Percentiles rank a stretch among this genome's conserved stretches.
Evolutionary conservation across 2,329 filamentous ascomycete species (phyloP).

Genomic region (Fusarium nygamai): DNA sequence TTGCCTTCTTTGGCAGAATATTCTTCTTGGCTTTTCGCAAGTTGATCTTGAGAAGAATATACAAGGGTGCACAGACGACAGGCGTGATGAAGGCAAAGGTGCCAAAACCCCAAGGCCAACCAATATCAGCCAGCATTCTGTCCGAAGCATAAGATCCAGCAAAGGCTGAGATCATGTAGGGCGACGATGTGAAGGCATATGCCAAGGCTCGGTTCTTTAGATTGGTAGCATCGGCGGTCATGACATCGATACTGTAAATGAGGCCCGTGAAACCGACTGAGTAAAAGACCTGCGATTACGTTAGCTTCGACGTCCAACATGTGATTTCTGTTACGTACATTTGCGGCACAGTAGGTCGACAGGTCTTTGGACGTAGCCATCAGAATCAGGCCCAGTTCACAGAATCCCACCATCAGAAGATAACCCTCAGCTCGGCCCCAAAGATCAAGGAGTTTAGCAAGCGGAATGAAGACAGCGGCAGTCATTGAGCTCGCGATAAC

Average conservation of each 20-base stretch:
- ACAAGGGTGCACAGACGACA: slow-evolving; percentile 62
- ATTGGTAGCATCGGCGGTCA: slow-evolving; percentile 16
- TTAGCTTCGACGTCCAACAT: neutral
- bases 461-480: neutral
- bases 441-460: slow-evolving; percentile 16
- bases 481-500: slow-evolving; percentile 15
- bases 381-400: slow-evolving; percentile 62
- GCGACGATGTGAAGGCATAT: slow-evolving; percentile 52
- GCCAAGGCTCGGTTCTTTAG: slow-evolving; percentile 30
- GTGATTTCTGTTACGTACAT: slow-evolving; percentile 41
- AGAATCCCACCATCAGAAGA: slow-evolving; percentile 16
- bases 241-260: slow-evolving; percentile 11
- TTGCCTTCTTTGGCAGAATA: slow-evolving; percentile 48
- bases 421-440: slow-evolving; percentile 20
- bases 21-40: slow-evolving; percentile 65
- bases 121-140: slow-evolving; percentile 40
- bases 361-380: slow-evolving; percentile 65
- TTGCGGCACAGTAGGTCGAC: slow-evolving; percentile 60
- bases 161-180: slow-evolving; percentile 58
- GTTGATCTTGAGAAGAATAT: slow-evolving; percentile 62
- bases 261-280: slow-evolving; percentile 10
- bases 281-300: neutral
- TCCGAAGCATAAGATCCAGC: slow-evolving; percentile 49
- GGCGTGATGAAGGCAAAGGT: slow-evolving; percentile 70
- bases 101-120: slow-evolving; percentile 61